A percentile compares a stretch with the other conserved stretches of the same genome.
Evolutionary conservation across 2,329 filamentous ascomycete genomes (phyloP).

Genomic region (Cladosporium oxysporum): DNA sequence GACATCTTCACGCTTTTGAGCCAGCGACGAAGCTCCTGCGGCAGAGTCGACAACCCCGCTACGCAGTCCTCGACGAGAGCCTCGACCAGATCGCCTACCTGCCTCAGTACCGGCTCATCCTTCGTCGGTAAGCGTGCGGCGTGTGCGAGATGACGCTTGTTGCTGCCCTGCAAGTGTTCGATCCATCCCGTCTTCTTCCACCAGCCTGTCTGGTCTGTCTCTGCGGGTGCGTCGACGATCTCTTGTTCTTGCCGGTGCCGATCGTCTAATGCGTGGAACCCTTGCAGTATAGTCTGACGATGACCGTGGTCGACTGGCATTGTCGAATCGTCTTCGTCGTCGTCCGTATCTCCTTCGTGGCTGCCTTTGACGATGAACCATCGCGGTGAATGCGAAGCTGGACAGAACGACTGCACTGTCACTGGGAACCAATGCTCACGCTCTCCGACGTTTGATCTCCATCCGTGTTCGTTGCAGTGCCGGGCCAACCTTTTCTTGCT

Average conservation of each 20-base stretch:
- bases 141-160: not conserved
- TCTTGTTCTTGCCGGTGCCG: not conserved
- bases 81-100: not conserved
- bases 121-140: not conserved
- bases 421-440: not conserved
- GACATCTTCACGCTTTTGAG: not conserved
- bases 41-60: not conserved
- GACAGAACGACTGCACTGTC: not conserved
- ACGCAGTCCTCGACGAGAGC: not conserved
- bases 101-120: not conserved
- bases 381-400: not conserved
- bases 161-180: not conserved
- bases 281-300: not conserved
- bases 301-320: not conserved
- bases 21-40: not conserved
- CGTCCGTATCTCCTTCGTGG: not conserved
- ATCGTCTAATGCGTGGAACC: not conserved
- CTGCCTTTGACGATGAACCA: not conserved
- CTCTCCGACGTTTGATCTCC: not conserved
- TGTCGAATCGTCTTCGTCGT: not conserved
- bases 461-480: not conserved
- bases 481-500: not conserved
- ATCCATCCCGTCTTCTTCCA: not conserved
- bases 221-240: not conserved
- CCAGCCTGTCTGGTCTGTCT: not conserved